Percentiles rank a stretch among this genome's conserved stretches.
phyloP scores from a whole-genome alignment of 306 rosid genomes.

The Chamaecrista fasciculata region DNA sequence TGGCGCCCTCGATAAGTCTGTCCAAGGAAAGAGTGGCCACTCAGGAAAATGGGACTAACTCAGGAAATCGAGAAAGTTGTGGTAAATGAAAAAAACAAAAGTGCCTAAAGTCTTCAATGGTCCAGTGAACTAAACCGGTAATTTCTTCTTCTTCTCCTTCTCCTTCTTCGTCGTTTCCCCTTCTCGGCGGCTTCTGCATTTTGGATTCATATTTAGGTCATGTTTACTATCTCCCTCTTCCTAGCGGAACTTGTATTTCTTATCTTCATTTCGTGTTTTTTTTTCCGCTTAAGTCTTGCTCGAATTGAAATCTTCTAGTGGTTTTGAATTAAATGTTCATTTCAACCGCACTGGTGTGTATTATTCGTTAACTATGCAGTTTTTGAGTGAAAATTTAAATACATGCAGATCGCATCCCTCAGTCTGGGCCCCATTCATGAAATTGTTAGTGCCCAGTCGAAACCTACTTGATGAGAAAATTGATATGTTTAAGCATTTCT shows the following conservation, averaged over 20 bases:
- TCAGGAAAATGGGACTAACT: too few relatives aligned
- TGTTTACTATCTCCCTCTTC: not conserved
- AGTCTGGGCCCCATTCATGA: not conserved
- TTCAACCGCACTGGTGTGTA: not conserved
- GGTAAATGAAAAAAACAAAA: too few relatives aligned
- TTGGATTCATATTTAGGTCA: not conserved
- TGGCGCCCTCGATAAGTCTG: too few relatives aligned
- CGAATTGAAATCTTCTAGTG: not conserved
- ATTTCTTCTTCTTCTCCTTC: not conserved
- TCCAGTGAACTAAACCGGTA: not conserved
- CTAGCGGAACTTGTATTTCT: not conserved
- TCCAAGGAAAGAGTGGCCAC: too few relatives aligned
- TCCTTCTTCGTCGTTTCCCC: not conserved
- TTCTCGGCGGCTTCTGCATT: not conserved
- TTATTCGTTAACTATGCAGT: not conserved
- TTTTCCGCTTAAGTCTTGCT: not conserved
- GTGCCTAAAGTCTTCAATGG: not conserved
- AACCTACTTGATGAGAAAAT: not conserved
- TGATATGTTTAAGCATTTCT: not conserved
- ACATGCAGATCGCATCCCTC: not conserved
- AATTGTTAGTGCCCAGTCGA: not conserved
- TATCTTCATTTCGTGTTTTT: not conserved
- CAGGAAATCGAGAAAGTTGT: too few relatives aligned
- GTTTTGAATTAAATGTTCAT: not conserved
- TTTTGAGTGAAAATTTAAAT: not conserved